Evolutionary conservation across 2,329 filamentous ascomycete genomes (phyloP).

Genomic region (Helminthosporium solani): DNA sequence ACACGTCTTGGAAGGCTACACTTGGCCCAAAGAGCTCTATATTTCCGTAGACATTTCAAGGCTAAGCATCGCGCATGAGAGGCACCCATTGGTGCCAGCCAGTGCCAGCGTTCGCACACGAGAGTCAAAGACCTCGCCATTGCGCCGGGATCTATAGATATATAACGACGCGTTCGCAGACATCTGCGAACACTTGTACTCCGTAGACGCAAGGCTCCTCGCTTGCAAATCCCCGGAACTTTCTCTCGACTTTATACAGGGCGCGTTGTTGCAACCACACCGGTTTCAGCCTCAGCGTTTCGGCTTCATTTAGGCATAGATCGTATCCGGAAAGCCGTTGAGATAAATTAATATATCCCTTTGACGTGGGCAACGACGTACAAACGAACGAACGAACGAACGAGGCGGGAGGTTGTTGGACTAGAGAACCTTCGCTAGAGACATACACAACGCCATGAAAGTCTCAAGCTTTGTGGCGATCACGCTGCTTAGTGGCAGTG

Average conservation of each 20-base stretch:
- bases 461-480: constrained; percentile 14
- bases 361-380: not conserved
- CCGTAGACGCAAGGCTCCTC: too few relatives aligned
- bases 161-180: not conserved
- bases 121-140: too few relatives aligned
- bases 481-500: constrained; percentile 16
- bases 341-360: constrained; percentile 1
- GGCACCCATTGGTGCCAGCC: constrained; percentile 9
- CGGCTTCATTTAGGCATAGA: not conserved
- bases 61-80: constrained; percentile 9
- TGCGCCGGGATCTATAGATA: constrained; percentile 4
- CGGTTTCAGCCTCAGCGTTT: constrained; percentile 17
- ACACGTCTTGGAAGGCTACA: not conserved
- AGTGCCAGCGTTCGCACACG: too few relatives aligned
- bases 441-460: constrained; percentile 22
- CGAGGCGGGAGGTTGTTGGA: not conserved
- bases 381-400: too few relatives aligned
- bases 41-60: constrained; percentile 14
- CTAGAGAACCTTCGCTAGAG: not conserved
- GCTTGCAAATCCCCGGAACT: not conserved
- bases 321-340: not conserved
- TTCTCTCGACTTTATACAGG: not conserved
- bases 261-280: constrained; percentile 1
- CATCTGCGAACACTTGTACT: too few relatives aligned
- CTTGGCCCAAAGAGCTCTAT: constrained; percentile 8